phyloP scores from a whole-genome alignment of 2,329 filamentous ascomycete genomes.

The Fusarium sp. region DNA sequence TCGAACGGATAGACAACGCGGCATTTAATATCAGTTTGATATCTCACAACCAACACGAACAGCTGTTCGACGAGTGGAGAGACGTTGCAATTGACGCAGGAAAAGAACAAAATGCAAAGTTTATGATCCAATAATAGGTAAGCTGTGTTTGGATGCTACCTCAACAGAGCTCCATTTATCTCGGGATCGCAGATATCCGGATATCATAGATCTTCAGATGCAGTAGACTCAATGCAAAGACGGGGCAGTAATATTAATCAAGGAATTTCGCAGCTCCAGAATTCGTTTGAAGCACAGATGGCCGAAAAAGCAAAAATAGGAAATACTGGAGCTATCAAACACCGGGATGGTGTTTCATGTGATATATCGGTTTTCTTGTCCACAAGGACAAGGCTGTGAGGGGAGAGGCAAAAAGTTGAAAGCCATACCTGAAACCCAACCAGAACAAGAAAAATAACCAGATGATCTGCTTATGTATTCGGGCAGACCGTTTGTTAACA shows the following conservation, averaged over 20 bases:
- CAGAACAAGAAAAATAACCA: constrained; percentile 10
- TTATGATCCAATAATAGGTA: background rate
- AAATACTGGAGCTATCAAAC: background rate
- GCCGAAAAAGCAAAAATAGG: constrained; percentile 3
- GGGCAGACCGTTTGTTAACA: constrained; percentile 6
- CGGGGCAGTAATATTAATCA: background rate
- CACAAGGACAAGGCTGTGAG: constrained; percentile 15
- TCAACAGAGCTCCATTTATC: background rate
- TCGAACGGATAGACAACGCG: background rate
- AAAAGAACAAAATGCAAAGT: background rate
- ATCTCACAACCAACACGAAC: background rate
- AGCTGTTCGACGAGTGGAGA: constrained; percentile 5
- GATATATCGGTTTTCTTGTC: constrained; percentile 18
- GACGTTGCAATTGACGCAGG: constrained; percentile 2
- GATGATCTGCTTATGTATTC: constrained; percentile 11
- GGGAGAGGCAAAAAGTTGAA: background rate
- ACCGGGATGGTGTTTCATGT: constrained; percentile 14
- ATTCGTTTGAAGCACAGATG: background rate
- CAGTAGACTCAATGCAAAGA: constrained; percentile 2
- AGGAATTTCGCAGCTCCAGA: background rate
- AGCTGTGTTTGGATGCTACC: background rate
- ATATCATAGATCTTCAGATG: background rate
- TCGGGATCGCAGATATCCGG: constrained; percentile 1
- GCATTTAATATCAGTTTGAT: background rate
- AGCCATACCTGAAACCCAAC: constrained; percentile 34